Base-by-base conservation (phyloP, 2,329 filamentous ascomycete species). In the Aspergillus bombycis region DNA sequence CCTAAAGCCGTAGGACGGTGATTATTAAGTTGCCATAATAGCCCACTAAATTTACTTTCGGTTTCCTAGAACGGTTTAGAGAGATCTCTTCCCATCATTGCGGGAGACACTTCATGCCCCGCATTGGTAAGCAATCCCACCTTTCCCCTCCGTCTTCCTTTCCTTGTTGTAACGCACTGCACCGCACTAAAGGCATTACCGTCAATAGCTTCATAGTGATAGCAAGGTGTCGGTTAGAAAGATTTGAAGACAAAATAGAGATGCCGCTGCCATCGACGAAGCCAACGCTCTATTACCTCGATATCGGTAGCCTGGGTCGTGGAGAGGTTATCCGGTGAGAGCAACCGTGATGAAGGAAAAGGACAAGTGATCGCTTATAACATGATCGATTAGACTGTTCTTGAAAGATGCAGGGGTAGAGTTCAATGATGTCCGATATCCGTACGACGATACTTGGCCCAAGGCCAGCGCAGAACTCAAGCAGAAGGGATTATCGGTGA, bases 331-430 rank as follows among this genome's bases (percentile, higher is more conserved):
- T 46, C n/a, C 43, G 43, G 43, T 46, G 1, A 1, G 43, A 16
- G 43, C n/a, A 12, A 23, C 43, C 10, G 11, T 21, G 10, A 0
- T 46, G 2, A 5, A 46, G 23, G 2, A 2, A 26, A 14, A 2
- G 14, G 12, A 6, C 3, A 26, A 45, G 9, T 1, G n/a, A 2
- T 23, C 10, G n/a, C 43, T 46, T 21, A 46, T 10, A 16, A 46
- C 21, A 28, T 23, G 10, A 9, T 23, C 21, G 6, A 0, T 74
- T 45, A 75, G 72, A 2, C 63, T 75, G 6, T 75, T 75, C 52
- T 50, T 75, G 43, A 71, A 68, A 41, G 73, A 75, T 43, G 67
- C 72, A 1, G 71, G 72, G 0, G 68, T 75, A 52, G 67, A 72
- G 11, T 66, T 69, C 58, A 64, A 70, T 57, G 70, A 77, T 23